Base-by-base conservation (phyloP, 495 filamentous ascomycete species). In the Xylaria venustula region DNA sequence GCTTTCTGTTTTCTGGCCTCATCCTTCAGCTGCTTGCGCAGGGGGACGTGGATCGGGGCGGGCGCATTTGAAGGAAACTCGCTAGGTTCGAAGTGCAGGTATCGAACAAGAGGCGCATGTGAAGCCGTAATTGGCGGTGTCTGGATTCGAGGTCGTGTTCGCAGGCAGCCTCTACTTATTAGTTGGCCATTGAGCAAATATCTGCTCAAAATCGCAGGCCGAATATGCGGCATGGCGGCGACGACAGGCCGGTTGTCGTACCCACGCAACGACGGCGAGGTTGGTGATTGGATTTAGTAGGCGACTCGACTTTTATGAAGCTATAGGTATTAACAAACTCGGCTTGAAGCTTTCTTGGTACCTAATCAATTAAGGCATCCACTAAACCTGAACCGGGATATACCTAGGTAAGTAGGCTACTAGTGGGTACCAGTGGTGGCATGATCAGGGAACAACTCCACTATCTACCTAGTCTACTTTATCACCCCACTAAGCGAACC, bases 1-100 rank as follows among this genome's bases (percentile, higher is more conserved):
- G 68, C 59, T 61, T 77, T 82, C 45, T 73, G 67, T 48, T 69
- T 74, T 66, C 86, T 91, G 5, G 85, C 85, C 59, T 87, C 84
- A 54, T 90, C 87, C 66, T 91, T 91, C 56, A 91, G 78, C 64
- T 89, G 84, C 66, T 92, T 92, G 22, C 89, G 83, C 26, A 91
- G 80, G 3, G 90, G 87, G 3, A 83, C 64, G 32, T 64, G 61
- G 37, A 51, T 23, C 25, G 63, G 50, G 32, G 63, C 51, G 6
- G 57, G 44, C 20, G 61, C 50, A 54, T 65, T 37, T 26, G 34
- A 26, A 9, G 34, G 42, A 42, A 37, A 41, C 34, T 62, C 53
- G 60, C 54, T 32, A 34, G 63, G 23, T 32, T 68, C 62, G n/a
- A 40, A 40, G 42, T 72, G 65, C 14, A 53, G 23, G 26, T 48